These are phyloP conservation scores for Trichoderma pleuroti DNA, from an alignment of 2,329 filamentous ascomycete species.

Conservation along the genomic window DNA sequence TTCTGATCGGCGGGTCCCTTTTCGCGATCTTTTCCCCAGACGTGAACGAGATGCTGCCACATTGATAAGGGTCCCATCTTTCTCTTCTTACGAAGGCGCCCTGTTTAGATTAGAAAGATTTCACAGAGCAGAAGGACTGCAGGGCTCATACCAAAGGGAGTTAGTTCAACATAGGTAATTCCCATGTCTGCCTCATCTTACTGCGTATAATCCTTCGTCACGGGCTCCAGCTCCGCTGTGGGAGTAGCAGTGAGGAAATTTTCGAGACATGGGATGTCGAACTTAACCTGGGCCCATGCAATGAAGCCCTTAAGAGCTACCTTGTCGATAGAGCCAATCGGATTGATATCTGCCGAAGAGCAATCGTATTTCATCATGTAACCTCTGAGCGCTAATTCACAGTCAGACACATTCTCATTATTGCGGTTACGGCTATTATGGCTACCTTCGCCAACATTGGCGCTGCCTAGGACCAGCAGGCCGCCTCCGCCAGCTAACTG, in stretches of 20 bases:
- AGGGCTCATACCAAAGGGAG: not conserved
- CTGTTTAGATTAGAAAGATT: not conserved
- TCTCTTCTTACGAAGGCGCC: not conserved
- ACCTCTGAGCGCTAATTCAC: not conserved
- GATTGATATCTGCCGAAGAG: not conserved
- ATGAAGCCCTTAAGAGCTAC: not conserved
- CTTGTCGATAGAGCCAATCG: not conserved
- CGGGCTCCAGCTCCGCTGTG: not conserved
- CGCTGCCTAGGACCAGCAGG: not conserved
- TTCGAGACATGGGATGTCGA: not conserved
- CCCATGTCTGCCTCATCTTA: not conserved
- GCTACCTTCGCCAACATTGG: not conserved
- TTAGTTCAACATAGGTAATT: not conserved
- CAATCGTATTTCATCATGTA: not conserved
- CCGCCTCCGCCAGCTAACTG: not conserved
- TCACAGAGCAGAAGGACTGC: not conserved
- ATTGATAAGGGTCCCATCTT: not conserved
- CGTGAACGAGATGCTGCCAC: not conserved
- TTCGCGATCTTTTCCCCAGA: not conserved
- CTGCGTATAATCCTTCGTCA: not conserved
- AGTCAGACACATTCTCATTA: not conserved
- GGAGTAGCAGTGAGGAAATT: fast-evolving
- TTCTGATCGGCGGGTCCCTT: not conserved
- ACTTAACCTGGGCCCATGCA: not conserved
- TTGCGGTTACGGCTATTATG: not conserved